Evolutionary conservation across 169 alveolate species (phyloP).

Genomic region (Perkinsus chesapeaki): DNA sequence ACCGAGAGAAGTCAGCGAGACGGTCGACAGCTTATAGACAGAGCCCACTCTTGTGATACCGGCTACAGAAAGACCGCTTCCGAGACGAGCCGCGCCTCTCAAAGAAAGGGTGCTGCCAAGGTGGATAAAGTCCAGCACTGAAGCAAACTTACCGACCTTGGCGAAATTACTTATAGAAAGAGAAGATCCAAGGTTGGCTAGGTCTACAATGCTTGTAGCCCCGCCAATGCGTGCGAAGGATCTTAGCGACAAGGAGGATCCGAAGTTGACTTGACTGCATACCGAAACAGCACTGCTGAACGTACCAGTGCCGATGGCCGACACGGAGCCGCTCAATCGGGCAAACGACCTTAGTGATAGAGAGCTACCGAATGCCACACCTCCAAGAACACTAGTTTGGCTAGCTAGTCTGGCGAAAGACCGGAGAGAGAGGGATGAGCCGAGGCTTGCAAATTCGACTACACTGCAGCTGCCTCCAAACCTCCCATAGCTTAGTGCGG

Average conservation of each 20-base stretch:
- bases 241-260: neutral
- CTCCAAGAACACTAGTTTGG: neutral
- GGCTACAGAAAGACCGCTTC: neutral
- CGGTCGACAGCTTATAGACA: neutral
- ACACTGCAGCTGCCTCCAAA: neutral
- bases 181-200: neutral
- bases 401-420: neutral
- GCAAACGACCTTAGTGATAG: neutral
- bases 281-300: neutral
- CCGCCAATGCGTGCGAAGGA: neutral
- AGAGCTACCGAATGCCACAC: neutral
- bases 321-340: neutral
- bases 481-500: neutral
- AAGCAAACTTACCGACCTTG: neutral
- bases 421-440: neutral
- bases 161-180: neutral
- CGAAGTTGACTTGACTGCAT: neutral
- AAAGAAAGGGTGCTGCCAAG: neutral
- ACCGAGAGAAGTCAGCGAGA: neutral
- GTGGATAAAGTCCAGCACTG: neutral
- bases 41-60: neutral
- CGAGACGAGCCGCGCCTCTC: neutral
- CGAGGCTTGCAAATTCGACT: neutral
- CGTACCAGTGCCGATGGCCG: neutral
- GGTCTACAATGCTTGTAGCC: neutral